phyloP scores from a whole-genome alignment of 192 early-diverging fungal species.

The Coemansia sp. region DNA sequence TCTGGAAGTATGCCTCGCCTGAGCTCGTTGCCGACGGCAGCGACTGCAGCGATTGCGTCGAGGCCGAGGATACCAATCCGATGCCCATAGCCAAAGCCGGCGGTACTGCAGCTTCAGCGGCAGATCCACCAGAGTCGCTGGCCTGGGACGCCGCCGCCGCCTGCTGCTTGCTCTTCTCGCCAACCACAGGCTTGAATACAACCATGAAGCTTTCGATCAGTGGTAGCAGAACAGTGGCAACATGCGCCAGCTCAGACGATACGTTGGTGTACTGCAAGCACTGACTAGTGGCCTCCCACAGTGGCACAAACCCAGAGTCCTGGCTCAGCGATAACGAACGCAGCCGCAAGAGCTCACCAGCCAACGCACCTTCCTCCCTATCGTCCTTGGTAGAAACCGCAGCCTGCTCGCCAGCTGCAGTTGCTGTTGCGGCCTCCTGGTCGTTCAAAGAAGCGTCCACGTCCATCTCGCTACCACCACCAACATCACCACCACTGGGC shows the following conservation, averaged over 20 bases:
- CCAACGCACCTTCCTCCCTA: constrained; percentile 11
- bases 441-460: constrained; percentile 5
- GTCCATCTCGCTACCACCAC: constrained; percentile 27
- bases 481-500: constrained; percentile 3
- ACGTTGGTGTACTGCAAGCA: constrained; percentile 73
- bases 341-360: constrained; percentile 45
- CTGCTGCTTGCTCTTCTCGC: constrained; percentile 35
- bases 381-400: neutral
- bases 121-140: neutral
- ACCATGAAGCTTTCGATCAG: constrained; percentile 98
- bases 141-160: neutral
- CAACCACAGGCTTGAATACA: constrained; percentile 87
- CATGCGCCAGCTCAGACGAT: constrained; percentile 79
- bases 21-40: constrained; percentile 16
- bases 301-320: constrained; percentile 55
- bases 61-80: constrained; percentile 19
- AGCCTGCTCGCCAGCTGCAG: neutral
- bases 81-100: constrained; percentile 3
- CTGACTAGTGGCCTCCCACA: constrained; percentile 79
- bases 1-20: constrained; percentile 73
- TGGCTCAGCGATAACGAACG: constrained; percentile 47
- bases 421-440: neutral
- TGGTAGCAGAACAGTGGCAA: constrained; percentile 90
- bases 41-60: constrained; percentile 30
- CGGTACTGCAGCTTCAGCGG: constrained; percentile 21